These are phyloP conservation scores for Fusarium clavum DNA, from an alignment of 2,329 filamentous ascomycete genomes.

Conservation along the genomic window DNA sequence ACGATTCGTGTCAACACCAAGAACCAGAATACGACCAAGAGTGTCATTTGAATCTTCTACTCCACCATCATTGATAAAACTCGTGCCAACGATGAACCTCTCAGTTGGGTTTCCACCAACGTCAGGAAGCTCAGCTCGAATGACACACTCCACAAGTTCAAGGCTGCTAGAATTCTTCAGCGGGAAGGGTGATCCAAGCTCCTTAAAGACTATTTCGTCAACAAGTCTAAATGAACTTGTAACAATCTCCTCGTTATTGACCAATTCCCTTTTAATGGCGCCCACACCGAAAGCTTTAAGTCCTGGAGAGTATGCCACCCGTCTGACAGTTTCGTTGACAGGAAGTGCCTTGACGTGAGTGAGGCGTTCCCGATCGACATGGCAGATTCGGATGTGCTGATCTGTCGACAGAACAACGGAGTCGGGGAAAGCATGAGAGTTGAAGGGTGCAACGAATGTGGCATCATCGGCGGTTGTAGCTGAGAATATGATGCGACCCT, in stretches of 20 bases:
- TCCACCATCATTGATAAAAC: constrained; percentile 74
- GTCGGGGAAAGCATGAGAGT: constrained; percentile 82
- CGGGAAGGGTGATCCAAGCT: constrained; percentile 75
- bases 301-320: constrained; percentile 84
- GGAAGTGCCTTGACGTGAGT: constrained; percentile 87
- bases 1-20: constrained; percentile 82
- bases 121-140: constrained; percentile 77
- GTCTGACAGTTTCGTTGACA: constrained; percentile 84
- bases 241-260: constrained; percentile 78
- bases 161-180: constrained; percentile 62
- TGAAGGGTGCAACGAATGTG: constrained; percentile 83
- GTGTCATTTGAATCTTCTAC: constrained; percentile 59
- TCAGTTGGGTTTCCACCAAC: constrained; percentile 70
- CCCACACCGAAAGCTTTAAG: constrained; percentile 88
- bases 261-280: constrained; percentile 80
- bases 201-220: constrained; percentile 88
- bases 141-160: constrained; percentile 87
- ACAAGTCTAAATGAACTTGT: constrained; percentile 87
- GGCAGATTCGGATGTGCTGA: constrained; percentile 79
- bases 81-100: constrained; percentile 91
- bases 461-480: constrained; percentile 92
- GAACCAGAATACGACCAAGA: constrained; percentile 81
- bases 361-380: constrained; percentile 84
- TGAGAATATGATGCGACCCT: constrained; percentile 90
- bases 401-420: constrained; percentile 85